Conservation (phyloP, 2,329 filamentous ascomycete species). For the Chalara sp. region DNA sequence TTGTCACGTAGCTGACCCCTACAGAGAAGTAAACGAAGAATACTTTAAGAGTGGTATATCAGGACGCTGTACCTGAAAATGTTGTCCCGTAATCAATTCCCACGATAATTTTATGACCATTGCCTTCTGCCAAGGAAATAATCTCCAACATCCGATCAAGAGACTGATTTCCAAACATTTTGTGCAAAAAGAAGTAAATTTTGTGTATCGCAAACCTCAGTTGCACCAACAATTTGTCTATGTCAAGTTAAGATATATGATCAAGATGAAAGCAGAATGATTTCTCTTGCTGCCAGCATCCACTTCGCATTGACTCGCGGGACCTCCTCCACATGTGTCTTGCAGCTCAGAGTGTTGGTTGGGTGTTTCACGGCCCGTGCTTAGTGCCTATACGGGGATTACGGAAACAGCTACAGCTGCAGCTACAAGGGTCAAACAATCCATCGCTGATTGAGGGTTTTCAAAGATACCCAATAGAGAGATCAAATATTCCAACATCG, state of each 20-base stretch:
- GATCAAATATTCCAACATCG: background rate
- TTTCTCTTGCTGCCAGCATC: background rate
- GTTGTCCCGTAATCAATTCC: slow-evolving; percentile 23
- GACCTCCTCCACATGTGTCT: background rate
- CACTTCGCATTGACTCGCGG: background rate
- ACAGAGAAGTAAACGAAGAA: background rate
- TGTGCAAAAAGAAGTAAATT: background rate
- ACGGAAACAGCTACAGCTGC: background rate
- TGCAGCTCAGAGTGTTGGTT: background rate
- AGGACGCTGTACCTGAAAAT: slow-evolving; percentile 13
- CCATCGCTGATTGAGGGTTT: background rate
- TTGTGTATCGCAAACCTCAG: background rate
- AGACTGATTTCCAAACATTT: background rate
- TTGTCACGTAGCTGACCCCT: slow-evolving; percentile 13
- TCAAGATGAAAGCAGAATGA: background rate
- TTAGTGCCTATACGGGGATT: background rate
- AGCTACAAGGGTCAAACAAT: background rate
- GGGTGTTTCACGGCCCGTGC: background rate
- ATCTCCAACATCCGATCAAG: background rate
- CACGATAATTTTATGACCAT: slow-evolving; percentile 17
- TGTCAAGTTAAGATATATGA: background rate
- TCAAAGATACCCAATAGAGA: background rate
- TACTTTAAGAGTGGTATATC: background rate
- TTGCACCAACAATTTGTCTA: background rate
- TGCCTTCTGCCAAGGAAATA: background rate